These are phyloP conservation scores for Mastigamoeba balamuthi DNA, from an alignment of 78 protist genomes.

Conservation along the genomic window DNA sequence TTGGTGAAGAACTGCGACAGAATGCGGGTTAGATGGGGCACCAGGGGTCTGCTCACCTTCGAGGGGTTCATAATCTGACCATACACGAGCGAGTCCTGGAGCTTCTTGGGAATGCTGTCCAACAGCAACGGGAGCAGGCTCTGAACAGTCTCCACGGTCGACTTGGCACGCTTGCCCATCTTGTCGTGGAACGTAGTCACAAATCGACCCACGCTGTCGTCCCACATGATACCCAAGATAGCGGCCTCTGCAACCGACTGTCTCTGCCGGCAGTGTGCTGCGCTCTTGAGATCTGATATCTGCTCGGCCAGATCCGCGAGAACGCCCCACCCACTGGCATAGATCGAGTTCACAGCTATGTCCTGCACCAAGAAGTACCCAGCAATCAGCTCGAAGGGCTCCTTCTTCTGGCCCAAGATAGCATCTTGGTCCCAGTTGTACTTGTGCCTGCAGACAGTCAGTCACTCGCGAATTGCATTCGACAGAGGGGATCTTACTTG, in stretches of 20 bases:
- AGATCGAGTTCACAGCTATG: not conserved
- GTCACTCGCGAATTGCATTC: too few relatives aligned
- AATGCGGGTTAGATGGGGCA: not conserved
- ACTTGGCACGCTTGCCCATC: not conserved
- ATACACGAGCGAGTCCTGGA: too few relatives aligned
- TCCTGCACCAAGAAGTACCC: not conserved
- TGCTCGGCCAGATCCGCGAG: not conserved
- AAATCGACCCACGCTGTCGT: not conserved
- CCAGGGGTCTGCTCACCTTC: not conserved
- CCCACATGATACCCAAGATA: not conserved
- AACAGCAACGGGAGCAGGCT: not conserved
- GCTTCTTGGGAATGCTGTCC: not conserved
- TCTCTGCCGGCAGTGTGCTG: too few relatives aligned
- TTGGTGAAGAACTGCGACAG: not conserved
- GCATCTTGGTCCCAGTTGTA: not conserved
- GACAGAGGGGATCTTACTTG: not conserved
- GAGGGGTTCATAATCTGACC: too few relatives aligned
- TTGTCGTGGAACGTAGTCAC: not conserved
- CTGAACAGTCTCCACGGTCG: not conserved
- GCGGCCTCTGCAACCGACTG: too few relatives aligned
- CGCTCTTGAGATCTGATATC: not conserved
- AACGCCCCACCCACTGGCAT: not conserved
- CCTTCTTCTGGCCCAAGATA: not conserved
- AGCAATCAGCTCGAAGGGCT: not conserved
- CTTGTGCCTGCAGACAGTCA: not conserved